Conservation (phyloP, 2,329 filamentous ascomycete genomes). For the Rutstroemia sydowiana region DNA sequence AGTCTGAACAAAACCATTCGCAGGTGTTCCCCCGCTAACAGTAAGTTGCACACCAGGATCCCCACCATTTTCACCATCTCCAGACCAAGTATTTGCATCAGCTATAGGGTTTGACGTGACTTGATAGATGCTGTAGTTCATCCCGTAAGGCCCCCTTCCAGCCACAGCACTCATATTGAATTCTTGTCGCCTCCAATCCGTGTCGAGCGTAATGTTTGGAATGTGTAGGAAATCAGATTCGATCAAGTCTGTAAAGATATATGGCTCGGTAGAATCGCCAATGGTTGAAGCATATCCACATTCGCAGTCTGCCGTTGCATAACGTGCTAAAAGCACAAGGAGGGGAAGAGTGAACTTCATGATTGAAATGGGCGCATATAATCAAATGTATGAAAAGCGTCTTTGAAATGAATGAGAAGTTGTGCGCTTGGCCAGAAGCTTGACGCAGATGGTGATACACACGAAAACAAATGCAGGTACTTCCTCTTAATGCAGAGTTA, state of each 20-base stretch:
- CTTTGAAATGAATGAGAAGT: not conserved
- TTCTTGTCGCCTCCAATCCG: constrained; percentile 58
- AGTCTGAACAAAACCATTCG: constrained; percentile 47
- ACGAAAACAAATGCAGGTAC: not conserved
- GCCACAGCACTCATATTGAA: constrained; percentile 56
- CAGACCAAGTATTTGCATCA: constrained; percentile 36
- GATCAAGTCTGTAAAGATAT: constrained; percentile 60
- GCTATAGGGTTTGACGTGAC: constrained; percentile 45
- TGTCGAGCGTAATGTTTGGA: constrained; percentile 39
- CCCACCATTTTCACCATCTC: constrained; percentile 37
- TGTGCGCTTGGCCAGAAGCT: not conserved
- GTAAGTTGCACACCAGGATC: constrained; percentile 49
- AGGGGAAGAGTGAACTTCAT: not conserved
- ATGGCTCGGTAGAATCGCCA: constrained; percentile 31
- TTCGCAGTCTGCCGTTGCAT: constrained; percentile 43
- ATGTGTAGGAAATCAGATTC: constrained; percentile 65
- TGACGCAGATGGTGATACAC: not conserved
- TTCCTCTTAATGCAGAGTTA: not conserved
- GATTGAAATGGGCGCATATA: not conserved
- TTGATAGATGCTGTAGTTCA: constrained; percentile 52
- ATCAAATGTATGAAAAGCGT: not conserved
- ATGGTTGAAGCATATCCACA: constrained; percentile 61
- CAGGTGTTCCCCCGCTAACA: constrained; percentile 38
- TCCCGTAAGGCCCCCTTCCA: constrained; percentile 55
- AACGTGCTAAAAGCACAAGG: not conserved